A percentile compares a stretch with the other conserved stretches of the same genome.
These are phyloP conservation scores for Nicotiana obtusifolia DNA, from an alignment of 257 asterid species.

Conservation along the genomic window DNA sequence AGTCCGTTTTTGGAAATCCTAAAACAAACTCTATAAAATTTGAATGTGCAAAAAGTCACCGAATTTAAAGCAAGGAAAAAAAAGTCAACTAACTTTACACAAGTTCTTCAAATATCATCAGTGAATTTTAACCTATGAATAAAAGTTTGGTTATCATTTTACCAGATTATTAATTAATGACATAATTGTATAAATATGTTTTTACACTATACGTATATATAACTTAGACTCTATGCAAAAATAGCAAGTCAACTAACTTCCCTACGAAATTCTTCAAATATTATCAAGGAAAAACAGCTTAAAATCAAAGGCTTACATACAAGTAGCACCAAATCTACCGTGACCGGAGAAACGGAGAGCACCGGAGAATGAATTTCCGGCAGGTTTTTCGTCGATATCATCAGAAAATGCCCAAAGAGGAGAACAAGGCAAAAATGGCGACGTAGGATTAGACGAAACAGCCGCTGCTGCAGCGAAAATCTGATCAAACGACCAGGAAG, in stretches of 20 bases:
- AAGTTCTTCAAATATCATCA: not conserved
- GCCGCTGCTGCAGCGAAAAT: not conserved
- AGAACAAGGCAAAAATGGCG: not conserved
- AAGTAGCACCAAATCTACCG: not conserved
- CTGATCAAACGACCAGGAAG: constrained; percentile 3
- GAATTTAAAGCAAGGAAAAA: not conserved
- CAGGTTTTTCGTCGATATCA: not conserved
- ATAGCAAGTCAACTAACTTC: not conserved
- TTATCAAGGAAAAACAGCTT: not conserved
- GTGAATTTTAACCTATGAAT: too few species aligned
- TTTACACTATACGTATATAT: too few species aligned
- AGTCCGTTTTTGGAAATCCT: not conserved
- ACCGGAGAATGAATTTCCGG: not conserved
- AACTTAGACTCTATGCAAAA: too few species aligned
- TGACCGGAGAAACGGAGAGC: not conserved
- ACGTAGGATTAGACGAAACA: not conserved
- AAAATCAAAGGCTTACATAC: constrained; percentile 1
- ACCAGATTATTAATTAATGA: too few species aligned
- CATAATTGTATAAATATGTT: too few species aligned
- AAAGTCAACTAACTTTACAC: not conserved
- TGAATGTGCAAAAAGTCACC: not conserved
- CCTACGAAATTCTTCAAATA: not conserved
- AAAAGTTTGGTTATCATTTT: too few species aligned
- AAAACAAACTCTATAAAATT: not conserved
- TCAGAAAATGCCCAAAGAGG: constrained; percentile 3